Percentiles rank a stretch among this genome's conserved stretches.
phyloP scores from a whole-genome alignment of 352 stramenopile genomes.

The Aphanomyces invadans region DNA sequence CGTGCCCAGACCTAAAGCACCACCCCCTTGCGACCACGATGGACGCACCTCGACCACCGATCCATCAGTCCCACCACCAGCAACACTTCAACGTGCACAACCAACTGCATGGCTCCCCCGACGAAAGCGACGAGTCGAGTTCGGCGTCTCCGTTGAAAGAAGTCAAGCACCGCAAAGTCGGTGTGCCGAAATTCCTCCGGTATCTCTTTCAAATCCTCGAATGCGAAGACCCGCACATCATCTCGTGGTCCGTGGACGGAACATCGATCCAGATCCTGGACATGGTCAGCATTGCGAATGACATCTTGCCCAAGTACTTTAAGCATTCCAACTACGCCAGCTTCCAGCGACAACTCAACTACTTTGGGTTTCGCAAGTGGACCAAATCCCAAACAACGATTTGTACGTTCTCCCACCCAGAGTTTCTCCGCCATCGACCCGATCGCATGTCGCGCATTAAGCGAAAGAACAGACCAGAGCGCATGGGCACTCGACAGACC shows the following conservation, averaged over 20 bases:
- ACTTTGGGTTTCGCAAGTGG: slow-evolving; percentile 87
- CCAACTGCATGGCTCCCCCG: background rate
- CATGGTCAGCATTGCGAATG: background rate
- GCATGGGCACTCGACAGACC: background rate
- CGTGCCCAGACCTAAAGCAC: background rate
- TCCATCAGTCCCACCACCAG: background rate
- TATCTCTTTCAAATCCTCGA: slow-evolving; percentile 75
- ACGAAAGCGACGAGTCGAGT: background rate
- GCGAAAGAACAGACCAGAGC: slow-evolving; percentile 19
- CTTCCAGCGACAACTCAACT: slow-evolving; percentile 55
- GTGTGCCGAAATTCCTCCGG: slow-evolving; percentile 61
- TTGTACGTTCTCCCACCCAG: slow-evolving; percentile 67
- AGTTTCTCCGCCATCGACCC: slow-evolving; percentile 30
- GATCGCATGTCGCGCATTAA: slow-evolving; percentile 16
- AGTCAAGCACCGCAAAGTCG: slow-evolving; percentile 21
- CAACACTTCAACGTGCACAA: background rate
- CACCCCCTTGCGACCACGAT: background rate
- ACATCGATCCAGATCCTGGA: slow-evolving; percentile 12
- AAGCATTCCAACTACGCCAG: slow-evolving; percentile 24
- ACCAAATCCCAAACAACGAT: slow-evolving; percentile 70
- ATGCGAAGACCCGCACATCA: slow-evolving; percentile 55
- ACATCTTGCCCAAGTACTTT: slow-evolving; percentile 24
- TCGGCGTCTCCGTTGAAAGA: background rate
- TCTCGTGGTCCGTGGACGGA: slow-evolving; percentile 39
- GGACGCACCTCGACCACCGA: background rate